A percentile compares a stretch with the other conserved stretches of the same genome.
Evolutionary conservation across 257 asterid species (phyloP).

Genomic region (Ilex asprella): DNA sequence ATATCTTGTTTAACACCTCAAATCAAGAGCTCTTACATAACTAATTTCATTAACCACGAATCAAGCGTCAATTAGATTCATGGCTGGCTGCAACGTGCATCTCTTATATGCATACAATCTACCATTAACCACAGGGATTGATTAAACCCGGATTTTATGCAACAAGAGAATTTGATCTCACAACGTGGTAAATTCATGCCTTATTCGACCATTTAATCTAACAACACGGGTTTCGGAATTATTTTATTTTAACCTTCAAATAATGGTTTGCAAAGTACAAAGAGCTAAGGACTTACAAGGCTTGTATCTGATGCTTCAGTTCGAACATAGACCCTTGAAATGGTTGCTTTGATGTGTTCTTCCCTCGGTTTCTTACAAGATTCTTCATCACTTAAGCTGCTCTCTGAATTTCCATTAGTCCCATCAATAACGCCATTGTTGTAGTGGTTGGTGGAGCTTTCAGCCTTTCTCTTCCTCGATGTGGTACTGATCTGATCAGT

Average conservation of each 20-base stretch:
- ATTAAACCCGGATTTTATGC: no score
- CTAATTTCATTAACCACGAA: background rate
- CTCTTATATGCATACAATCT: no score
- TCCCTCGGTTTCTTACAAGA: constrained; percentile 60
- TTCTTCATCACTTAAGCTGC: constrained; percentile 84
- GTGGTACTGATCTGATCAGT: constrained; percentile 1
- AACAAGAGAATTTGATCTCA: no score
- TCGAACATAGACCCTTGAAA: constrained; percentile 38
- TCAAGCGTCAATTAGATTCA: background rate
- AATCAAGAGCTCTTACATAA: background rate
- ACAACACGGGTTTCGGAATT: no score
- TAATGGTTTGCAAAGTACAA: no score
- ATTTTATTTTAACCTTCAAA: no score
- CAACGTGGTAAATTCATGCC: no score
- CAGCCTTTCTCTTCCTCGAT: constrained; percentile 60
- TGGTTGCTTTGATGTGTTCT: constrained; percentile 58
- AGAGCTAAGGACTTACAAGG: constrained; percentile 53
- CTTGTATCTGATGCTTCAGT: constrained; percentile 79
- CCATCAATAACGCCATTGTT: constrained; percentile 10
- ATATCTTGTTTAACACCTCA: background rate
- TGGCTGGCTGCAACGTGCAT: background rate
- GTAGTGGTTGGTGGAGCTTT: constrained; percentile 17
- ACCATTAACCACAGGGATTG: no score
- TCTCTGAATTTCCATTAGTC: constrained; percentile 42
- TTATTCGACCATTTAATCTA: no score